Conservation (phyloP, 2,329 filamentous ascomycete species). For the Mycosphaerella sp. region DNA sequence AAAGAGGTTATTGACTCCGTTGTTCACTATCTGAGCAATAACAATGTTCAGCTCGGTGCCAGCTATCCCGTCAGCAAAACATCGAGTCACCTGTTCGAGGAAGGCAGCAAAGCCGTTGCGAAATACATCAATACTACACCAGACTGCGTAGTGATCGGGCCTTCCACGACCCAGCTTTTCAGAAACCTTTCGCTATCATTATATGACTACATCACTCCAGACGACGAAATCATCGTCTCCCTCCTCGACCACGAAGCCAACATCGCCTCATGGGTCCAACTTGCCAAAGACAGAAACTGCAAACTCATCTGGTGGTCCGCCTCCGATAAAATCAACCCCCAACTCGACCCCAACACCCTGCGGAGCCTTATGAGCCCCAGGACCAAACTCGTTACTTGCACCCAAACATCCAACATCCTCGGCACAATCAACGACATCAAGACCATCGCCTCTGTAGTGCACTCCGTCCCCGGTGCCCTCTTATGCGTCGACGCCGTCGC, state of each 20-base stretch:
- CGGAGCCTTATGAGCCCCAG: slow-evolving; percentile 53
- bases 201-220: slow-evolving; percentile 52
- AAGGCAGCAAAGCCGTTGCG: slow-evolving; percentile 60
- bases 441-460: slow-evolving; percentile 51
- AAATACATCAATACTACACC: slow-evolving; percentile 62
- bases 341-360: slow-evolving; percentile 54
- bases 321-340: slow-evolving; percentile 47
- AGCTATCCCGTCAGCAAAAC: slow-evolving; percentile 56
- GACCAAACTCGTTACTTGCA: slow-evolving; percentile 66
- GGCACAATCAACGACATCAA: slow-evolving; percentile 63
- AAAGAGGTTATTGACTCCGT: slow-evolving; percentile 63
- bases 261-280: slow-evolving; percentile 64
- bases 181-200: slow-evolving; percentile 59
- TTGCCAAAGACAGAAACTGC: slow-evolving; percentile 57
- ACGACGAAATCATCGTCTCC: slow-evolving; percentile 58
- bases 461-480: slow-evolving; percentile 50
- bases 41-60: slow-evolving; percentile 71
- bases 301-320: slow-evolving; percentile 63
- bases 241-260: slow-evolving; percentile 73
- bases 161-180: slow-evolving; percentile 70
- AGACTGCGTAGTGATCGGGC: slow-evolving; percentile 65
- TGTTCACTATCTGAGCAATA: slow-evolving; percentile 57
- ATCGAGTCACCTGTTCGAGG: slow-evolving; percentile 54
- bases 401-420: slow-evolving; percentile 67
- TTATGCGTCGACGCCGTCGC: slow-evolving; percentile 71